Base-by-base conservation (phyloP, 2,329 filamentous ascomycete genomes). In the Albifimbria verrucaria region DNA sequence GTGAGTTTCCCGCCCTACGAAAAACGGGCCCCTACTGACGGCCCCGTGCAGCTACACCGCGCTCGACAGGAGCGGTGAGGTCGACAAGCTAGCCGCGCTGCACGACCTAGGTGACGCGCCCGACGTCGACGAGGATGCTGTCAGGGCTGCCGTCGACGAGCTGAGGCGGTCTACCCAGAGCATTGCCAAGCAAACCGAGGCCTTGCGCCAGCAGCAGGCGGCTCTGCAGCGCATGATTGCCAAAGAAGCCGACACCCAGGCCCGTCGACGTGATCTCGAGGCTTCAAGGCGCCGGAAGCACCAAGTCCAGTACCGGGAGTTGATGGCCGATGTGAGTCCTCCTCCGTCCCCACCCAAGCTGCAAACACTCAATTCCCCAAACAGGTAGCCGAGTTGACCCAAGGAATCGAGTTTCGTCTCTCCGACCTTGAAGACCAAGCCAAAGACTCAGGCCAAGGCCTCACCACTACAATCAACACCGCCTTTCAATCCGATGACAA, bases 101-200 rank as follows among this genome's bases (percentile, higher is more conserved):
- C 69, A 77, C 52, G 75, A 82, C 57, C 59, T 79, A n/a, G 70
- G 74, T 4, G 61, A 71, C 26, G 68, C 79, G 28, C 77, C 77
- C 51, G 76, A 80, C 5, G 67, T 88, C 45, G 70, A 74, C 15
- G 85, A 89, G 53, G 72, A 79, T 23, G 84, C 89, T 49, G 72
- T 90, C 52, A 75, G 75, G 50, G 68, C 73, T 41, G 87, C 87
- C 17, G 83, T 88, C 48, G 76, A 80, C 3, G 81, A 87, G 50
- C 73, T 91, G n/a, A 77, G 81, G 54, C 74, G 74, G 36, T 88
- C 87, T 2, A 89, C 87, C 1, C 77, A 77, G 18, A 79, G 78
- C 18, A 87, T 90, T 24, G 76, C 81, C 56, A 80, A 80, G 66
- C 87, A 90, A 62, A 85, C 79, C 24, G 81, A 84, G 62, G 74